phyloP scores from a whole-genome alignment of 148 eudicot genomes.

The Salicornia ramosissima region DNA sequence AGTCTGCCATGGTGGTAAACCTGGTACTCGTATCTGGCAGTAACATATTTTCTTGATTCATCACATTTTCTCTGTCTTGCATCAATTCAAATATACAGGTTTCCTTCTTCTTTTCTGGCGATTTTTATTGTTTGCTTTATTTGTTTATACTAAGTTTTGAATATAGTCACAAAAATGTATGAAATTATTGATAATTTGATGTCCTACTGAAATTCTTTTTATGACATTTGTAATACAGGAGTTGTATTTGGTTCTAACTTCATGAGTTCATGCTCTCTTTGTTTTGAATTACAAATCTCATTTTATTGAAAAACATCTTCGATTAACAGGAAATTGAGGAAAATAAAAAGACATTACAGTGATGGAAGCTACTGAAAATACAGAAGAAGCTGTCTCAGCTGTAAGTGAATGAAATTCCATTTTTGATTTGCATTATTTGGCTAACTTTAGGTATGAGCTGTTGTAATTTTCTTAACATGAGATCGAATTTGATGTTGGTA shows the following conservation, averaged over 20 bases:
- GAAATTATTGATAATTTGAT: no score
- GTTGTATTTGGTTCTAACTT: no score
- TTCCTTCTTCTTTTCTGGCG: neutral
- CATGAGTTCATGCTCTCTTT: no score
- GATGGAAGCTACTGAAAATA: slow-evolving; percentile 17
- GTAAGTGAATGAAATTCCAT: slow-evolving; percentile 16
- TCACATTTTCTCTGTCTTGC: neutral
- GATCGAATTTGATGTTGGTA: neutral
- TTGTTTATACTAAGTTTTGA: no score
- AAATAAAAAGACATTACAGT: neutral
- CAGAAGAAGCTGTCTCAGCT: slow-evolving; percentile 19
- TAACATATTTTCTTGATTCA: neutral
- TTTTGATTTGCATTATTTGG: neutral
- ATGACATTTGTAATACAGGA: neutral
- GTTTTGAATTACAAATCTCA: no score
- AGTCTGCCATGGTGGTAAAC: no score
- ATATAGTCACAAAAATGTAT: no score
- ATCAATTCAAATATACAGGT: neutral
- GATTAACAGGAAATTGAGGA: neutral
- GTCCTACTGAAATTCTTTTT: no score
- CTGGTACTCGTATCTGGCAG: no score
- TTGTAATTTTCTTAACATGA: neutral
- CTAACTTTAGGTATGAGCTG: neutral
- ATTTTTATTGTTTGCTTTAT: neutral
- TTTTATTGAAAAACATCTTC: neutral